Evolutionary conservation across 139 green algal genomes (phyloP), one percentile per base, ranked within the genome.

Genomic region (Mesotaenium endlicherianum): DNA sequence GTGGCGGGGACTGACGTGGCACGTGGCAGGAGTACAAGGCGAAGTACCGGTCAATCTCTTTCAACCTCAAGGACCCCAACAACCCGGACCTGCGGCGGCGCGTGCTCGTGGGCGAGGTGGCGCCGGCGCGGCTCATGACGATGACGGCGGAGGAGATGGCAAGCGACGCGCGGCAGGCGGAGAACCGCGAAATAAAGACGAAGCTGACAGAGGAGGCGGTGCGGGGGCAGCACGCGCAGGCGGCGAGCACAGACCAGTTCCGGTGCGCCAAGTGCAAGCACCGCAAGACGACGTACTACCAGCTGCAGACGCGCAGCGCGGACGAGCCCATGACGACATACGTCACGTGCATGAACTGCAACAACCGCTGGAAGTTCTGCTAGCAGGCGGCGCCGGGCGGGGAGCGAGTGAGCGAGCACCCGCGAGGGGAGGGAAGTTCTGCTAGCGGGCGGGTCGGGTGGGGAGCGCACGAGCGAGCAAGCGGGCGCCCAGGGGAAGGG

Each of bases 61-160:
- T 98, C 91, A 99, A 99, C 90, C 84, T 99, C 4, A 97, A 97
- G 89, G 95, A 98, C 87, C 67, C 82, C 8, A 94, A 93, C 5
- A 88, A 89, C 76, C 89, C 89, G 1, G 89, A 92, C 59, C 50
- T 91, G 20, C 39, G 82, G 44, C 64, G 87, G 55, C 80, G 88
- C 55, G 86, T 95, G 31, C 75, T 94, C 8, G 72, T 45, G 0
- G 90, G 91, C 2, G 80, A 92, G 1, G 86, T 96, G 30, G 39
- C 83, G 0, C 77, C 92, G 0, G 82, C 92, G 36, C 44, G 86
- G 42, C 86, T 99, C 58, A 88, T 97, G 5, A 88, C 82, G 16
- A 75, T 98, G 88, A 88, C 59, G 0, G 77, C 95, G 1, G 96
- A 99, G 87, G 94, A 98, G 83, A 88, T 99, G 87, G 96, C 95